Evolutionary conservation across 306 rosid species (phyloP).

Genomic region (Myrica gale): DNA sequence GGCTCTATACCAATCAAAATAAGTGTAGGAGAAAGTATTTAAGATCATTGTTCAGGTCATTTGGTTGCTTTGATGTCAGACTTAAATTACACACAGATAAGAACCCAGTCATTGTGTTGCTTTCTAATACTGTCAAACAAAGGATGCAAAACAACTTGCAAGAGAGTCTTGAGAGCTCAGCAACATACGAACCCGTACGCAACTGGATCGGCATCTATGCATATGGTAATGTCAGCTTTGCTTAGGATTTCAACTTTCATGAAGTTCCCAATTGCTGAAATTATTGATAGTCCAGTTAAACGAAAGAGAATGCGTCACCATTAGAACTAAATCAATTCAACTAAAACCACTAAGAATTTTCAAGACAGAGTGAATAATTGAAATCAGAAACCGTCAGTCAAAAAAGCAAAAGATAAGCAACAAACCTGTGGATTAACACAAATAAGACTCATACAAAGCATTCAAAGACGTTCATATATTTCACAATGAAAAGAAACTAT

Average conservation of each 20-base stretch:
- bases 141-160: neutral
- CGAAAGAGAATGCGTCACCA: neutral
- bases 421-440: neutral
- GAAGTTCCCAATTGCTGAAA: neutral
- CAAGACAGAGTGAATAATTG: neutral
- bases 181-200: neutral
- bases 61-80: neutral
- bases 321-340: neutral
- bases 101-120: neutral
- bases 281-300: neutral
- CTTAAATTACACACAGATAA: neutral
- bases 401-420: neutral
- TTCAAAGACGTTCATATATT: neutral
- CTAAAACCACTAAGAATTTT: neutral
- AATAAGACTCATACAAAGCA: neutral
- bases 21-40: neutral
- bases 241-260: neutral
- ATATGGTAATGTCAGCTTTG: neutral
- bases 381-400: neutral
- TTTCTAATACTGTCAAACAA: neutral
- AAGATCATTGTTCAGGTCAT: neutral
- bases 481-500: conserved; percentile 11
- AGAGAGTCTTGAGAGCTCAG: neutral
- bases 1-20: neutral
- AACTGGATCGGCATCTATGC: conserved; percentile 1